Evolutionary conservation across 116 monocot species (phyloP).

Genomic region (Phalaenopsis hybrid): DNA sequence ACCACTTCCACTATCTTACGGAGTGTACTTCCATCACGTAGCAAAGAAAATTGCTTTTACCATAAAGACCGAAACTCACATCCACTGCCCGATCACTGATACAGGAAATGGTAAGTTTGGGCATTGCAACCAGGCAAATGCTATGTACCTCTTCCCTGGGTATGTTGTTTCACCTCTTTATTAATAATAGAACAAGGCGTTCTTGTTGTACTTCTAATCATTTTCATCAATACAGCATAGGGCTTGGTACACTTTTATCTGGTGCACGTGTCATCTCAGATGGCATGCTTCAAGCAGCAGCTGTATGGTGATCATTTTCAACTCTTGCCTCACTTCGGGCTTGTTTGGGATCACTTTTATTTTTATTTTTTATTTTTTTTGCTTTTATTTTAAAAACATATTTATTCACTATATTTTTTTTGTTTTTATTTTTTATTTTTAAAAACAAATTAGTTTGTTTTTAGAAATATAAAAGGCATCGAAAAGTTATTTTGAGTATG

Average conservation of each 20-base stretch:
- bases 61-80: neutral
- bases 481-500: no score
- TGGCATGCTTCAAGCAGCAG: conserved; percentile 98
- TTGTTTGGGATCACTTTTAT: neutral
- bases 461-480: no score
- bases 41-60: neutral
- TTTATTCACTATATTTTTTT: no score
- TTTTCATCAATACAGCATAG: conserved; percentile 53
- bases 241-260: conserved; percentile 92
- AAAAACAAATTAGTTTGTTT: no score
- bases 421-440: no score
- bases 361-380: neutral
- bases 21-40: no score
- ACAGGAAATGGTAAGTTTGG: conserved; percentile 88
- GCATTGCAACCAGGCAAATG: conserved; percentile 93
- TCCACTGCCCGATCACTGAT: neutral
- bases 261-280: conserved; percentile 89
- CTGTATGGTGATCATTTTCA: conserved; percentile 62
- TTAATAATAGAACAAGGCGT: neutral
- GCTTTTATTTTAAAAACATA: neutral
- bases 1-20: no score
- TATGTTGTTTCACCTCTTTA: conserved; percentile 26
- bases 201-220: neutral
- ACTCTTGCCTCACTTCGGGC: neutral
- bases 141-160: conserved; percentile 99